These are phyloP conservation scores for Endogone sp. DNA, from an alignment of 192 early-diverging fungal species.

Conservation along the genomic window DNA sequence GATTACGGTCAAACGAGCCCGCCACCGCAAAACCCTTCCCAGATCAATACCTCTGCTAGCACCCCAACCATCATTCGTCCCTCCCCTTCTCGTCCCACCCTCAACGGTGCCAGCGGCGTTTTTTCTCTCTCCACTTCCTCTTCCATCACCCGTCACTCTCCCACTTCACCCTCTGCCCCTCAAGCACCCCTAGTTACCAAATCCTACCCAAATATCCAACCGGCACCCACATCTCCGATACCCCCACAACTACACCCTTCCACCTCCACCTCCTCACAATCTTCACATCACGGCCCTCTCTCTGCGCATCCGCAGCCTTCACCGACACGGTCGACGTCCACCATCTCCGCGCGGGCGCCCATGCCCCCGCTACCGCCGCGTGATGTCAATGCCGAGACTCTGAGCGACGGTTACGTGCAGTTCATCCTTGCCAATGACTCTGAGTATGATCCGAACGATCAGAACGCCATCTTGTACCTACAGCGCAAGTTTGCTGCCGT, in stretches of 20 bases:
- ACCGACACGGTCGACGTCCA: no score
- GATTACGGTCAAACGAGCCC: slow-evolving; percentile 1
- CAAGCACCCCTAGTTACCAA: neutral
- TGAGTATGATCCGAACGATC: slow-evolving; percentile 20
- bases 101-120: slow-evolving; percentile 2
- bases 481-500: slow-evolving; percentile 27
- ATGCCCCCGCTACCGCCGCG: no score
- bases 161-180: neutral
- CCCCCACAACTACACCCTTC: neutral
- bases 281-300: neutral
- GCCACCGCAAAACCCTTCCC: slow-evolving; percentile 11
- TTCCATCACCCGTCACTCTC: neutral
- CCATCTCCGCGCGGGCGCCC: no score
- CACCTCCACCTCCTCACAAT: neutral
- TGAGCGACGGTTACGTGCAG: slow-evolving; percentile 33
- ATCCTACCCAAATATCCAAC: neutral
- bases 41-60: slow-evolving; percentile 7
- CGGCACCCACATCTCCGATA: neutral
- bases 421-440: slow-evolving; percentile 31
- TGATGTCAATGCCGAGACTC: slow-evolving; percentile 13
- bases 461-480: slow-evolving; percentile 26
- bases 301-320: neutral
- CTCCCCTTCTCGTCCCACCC: slow-evolving; percentile 3
- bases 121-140: slow-evolving; percentile 11
- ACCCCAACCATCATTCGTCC: slow-evolving; percentile 5